Evolutionary conservation across 148 eudicot genomes (phyloP), one percentile per base, ranked within the genome.

Genomic region (Heliamphora exappendiculata): DNA sequence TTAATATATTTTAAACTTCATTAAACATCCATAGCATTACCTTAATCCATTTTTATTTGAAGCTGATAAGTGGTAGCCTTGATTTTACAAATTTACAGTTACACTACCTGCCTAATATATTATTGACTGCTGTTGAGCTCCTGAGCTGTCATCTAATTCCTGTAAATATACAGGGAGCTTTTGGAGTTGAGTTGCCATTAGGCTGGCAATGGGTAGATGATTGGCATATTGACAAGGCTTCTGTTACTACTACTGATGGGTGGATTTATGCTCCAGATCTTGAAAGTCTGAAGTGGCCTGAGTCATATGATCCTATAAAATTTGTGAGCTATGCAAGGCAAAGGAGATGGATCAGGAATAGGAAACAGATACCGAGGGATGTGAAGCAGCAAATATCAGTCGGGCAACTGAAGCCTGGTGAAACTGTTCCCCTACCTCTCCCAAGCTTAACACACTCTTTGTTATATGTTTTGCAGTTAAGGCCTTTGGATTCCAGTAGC

Each of bases 121-220:
- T 13, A 14, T 68, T 41, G 33, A 69, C 53, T 14, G 36, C 45
- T 73, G 34, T 28, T 78, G 79, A 66, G 60, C 70, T 72, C 28
- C 51, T 65, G 60, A 49, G 57, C n/a, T 41, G 22, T 63, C 13
- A 36, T 73, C 75, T 84, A 72, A 78, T 44, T 57, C 54, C 55
- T 50, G 72, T 67, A 29, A 67, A n/a, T 63, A 3, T 78, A 58
- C 86, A 94, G 98, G 83, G 58, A 83, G 63, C 67, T 45, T 81
- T 85, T 73, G 91, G 82, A 71, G 82, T 82, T 68, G 82, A 86
- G 74, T 77, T 85, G 34, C 88, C 91, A 50, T 77, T 89, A 58
- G 92, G 85, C 8, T 91, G 97, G 97, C 87, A 89, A 74, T 91
- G 97, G 98, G 75, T 84, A 83, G 97, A 91, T 84, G 95, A 90